phyloP scores from a whole-genome alignment of 768 basidiomycete genomes.

The Lyophyllum decastes region DNA sequence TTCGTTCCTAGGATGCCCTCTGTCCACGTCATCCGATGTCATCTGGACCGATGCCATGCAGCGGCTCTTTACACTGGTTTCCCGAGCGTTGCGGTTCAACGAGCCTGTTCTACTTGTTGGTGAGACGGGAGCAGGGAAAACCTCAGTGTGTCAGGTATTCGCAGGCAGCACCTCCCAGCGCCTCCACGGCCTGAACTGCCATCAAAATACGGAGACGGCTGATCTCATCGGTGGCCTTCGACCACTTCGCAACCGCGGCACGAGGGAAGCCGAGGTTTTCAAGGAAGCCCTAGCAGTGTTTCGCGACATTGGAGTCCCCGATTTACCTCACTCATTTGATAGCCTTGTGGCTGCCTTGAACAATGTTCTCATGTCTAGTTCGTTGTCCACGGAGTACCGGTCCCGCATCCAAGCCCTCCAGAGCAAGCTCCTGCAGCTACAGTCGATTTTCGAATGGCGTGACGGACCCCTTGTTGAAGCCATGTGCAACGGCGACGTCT shows the following conservation, averaged over 20 bases:
- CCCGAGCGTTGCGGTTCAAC: conserved; percentile 84
- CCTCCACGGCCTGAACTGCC: conserved; percentile 85
- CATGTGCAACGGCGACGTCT: conserved; percentile 83
- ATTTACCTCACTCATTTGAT: conserved; percentile 23
- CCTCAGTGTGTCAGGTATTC: conserved; percentile 91
- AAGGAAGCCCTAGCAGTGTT: conserved; percentile 45
- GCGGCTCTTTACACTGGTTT: conserved; percentile 80
- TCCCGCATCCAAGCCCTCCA: conserved; percentile 42
- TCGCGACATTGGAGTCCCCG: conserved; percentile 37
- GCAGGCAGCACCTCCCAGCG: conserved; percentile 63
- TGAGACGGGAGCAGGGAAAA: conserved; percentile 97
- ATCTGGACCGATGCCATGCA: conserved; percentile 96
- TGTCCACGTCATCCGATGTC: conserved; percentile 52
- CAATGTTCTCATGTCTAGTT: conserved; percentile 24
- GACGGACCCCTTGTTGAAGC: conserved; percentile 95
- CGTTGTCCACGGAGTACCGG: conserved; percentile 30
- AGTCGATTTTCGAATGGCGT: conserved; percentile 94
- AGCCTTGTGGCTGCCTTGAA: conserved; percentile 27
- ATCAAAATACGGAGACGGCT: conserved; percentile 97
- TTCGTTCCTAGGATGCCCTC: conserved; percentile 55
- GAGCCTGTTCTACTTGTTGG: conserved; percentile 96
- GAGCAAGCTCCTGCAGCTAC: conserved; percentile 46
- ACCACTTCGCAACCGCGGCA: conserved; percentile 76
- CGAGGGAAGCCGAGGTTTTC: conserved; percentile 50
- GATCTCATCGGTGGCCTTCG: conserved; percentile 94